Percentiles rank a stretch among this genome's conserved stretches.
Evolutionary conservation across 164 flowering plant species (phyloP).

Genomic region (Tinospora cordifolia): DNA sequence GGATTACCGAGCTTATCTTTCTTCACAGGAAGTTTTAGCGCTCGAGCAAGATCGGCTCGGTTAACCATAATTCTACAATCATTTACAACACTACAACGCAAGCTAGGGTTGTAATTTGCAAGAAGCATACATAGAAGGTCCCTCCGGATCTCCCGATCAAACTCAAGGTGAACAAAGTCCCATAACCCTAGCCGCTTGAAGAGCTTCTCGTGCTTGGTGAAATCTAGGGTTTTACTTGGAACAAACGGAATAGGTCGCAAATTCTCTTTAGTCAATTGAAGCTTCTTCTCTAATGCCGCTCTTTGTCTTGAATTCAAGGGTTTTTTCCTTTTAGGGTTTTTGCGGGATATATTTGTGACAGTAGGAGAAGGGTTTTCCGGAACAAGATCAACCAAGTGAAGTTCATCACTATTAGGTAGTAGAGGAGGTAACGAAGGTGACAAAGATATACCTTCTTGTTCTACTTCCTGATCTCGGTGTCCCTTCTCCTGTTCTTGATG

Average conservation of each 20-base stretch:
- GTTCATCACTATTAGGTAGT: neutral
- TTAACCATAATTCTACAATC: conserved; percentile 37
- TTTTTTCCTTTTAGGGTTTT: conserved; percentile 33
- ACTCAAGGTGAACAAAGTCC: conserved; percentile 69
- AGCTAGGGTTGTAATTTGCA: conserved; percentile 27
- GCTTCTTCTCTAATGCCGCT: conserved; percentile 36
- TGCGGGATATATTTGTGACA: conserved; percentile 20
- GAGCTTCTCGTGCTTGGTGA: conserved; percentile 43
- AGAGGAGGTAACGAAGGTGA: conserved; percentile 11
- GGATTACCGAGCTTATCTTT: conserved; percentile 26
- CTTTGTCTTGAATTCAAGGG: conserved; percentile 9
- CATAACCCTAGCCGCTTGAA: conserved; percentile 61
- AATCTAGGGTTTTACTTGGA: conserved; percentile 49
- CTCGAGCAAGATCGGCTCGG: conserved; percentile 66
- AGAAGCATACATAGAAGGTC: conserved; percentile 56
- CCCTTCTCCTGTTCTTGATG: neutral
- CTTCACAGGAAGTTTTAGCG: conserved; percentile 59
- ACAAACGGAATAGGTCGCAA: conserved; percentile 54
- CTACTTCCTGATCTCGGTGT: conserved; percentile 3
- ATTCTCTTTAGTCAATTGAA: conserved; percentile 21
- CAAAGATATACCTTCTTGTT: conserved; percentile 20
- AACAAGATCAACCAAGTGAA: conserved; percentile 1
- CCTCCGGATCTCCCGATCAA: conserved; percentile 40
- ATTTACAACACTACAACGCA: conserved; percentile 42
- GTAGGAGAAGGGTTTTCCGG: conserved; percentile 10